Conservation (phyloP, 495 filamentous ascomycete genomes). For the Xylaria intraflava region DNA sequence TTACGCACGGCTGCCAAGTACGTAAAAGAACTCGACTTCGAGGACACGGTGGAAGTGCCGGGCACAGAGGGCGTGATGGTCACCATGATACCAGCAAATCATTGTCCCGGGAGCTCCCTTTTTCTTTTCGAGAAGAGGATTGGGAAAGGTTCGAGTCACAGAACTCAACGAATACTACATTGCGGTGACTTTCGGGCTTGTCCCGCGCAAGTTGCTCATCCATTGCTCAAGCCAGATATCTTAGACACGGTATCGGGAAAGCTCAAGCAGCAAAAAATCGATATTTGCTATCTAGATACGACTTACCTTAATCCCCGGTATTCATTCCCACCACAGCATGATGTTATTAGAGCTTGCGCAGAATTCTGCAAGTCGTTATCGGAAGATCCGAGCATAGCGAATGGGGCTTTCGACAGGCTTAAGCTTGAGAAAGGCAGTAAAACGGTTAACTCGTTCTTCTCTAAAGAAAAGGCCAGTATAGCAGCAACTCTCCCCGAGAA, state of each 20-base stretch:
- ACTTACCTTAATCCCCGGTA: conserved; percentile 96
- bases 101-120: conserved; percentile 90
- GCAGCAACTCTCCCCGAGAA: background rate
- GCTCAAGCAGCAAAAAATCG: conserved; percentile 74
- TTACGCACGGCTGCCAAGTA: conserved; percentile 80
- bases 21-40: conserved; percentile 80
- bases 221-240: conserved; percentile 67
- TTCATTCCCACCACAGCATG: conserved; percentile 81
- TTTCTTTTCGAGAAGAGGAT: conserved; percentile 83
- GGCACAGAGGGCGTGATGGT: conserved; percentile 73
- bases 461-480: conserved; percentile 14
- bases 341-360: conserved; percentile 80
- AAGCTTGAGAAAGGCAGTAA: conserved; percentile 18
- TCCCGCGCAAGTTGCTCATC: conserved; percentile 77
- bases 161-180: conserved; percentile 74
- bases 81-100: conserved; percentile 94
- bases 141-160: conserved; percentile 50
- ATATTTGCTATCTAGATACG: conserved; percentile 93
- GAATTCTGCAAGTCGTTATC: conserved; percentile 70
- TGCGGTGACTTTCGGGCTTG: conserved; percentile 95
- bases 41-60: conserved; percentile 71
- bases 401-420: conserved; percentile 21
- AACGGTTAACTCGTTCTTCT: conserved; percentile 41
- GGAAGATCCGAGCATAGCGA: conserved; percentile 22
- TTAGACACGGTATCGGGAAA: conserved; percentile 61